Evolutionary conservation across 805 yeast genomes (phyloP).

Genomic region (Candida pini): DNA sequence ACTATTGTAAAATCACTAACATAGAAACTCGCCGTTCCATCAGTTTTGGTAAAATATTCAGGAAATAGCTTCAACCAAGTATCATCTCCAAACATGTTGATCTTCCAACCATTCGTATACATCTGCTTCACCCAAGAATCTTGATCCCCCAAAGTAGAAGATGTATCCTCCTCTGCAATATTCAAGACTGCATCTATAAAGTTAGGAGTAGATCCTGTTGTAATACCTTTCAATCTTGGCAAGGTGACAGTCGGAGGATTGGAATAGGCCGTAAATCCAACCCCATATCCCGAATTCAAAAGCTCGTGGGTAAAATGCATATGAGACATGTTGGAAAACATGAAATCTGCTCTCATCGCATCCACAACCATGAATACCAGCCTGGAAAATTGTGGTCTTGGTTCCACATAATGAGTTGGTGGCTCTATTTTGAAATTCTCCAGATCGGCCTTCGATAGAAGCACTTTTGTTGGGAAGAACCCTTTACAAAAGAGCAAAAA

Average conservation of each 20-base stretch:
- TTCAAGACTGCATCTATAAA: constrained; percentile 92
- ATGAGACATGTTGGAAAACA: constrained; percentile 58
- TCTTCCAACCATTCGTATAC: constrained; percentile 30
- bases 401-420: constrained; percentile 24
- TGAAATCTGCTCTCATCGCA: constrained; percentile 86
- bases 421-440: constrained; percentile 28
- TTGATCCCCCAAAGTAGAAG: constrained; percentile 59
- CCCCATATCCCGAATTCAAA: constrained; percentile 59
- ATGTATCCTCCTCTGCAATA: constrained; percentile 83
- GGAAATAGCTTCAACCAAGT: constrained; percentile 96
- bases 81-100: constrained; percentile 94
- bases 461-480: constrained; percentile 86
- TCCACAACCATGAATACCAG: constrained; percentile 83
- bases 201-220: constrained; percentile 92
- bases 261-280: constrained; percentile 88
- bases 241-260: constrained; percentile 96
- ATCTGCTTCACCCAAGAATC: constrained; percentile 88
- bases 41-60: constrained; percentile 51
- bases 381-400: constrained; percentile 50
- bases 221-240: constrained; percentile 87
- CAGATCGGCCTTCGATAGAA: constrained; percentile 54
- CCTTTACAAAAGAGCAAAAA: constrained; percentile 68
- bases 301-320: constrained; percentile 65
- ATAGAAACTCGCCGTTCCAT: constrained; percentile 91
- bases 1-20: constrained; percentile 86